phyloP scores from a whole-genome alignment of 768 basidiomycete species.

The Termitomyces titanicus region DNA sequence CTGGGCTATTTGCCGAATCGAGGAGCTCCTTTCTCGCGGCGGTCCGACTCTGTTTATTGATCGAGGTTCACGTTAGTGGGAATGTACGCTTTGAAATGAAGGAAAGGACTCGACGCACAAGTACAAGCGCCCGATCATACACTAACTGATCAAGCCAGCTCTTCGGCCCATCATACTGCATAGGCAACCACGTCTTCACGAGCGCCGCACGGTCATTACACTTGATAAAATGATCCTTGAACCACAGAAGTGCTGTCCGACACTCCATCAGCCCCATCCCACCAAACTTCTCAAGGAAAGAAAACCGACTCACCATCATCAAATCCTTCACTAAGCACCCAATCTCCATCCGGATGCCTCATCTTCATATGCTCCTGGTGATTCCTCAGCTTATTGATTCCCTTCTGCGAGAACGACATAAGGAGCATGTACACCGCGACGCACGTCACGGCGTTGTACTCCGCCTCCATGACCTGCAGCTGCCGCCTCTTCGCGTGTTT shows the following conservation, averaged over 20 bases:
- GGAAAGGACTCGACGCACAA: constrained; percentile 49
- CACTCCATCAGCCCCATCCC: not conserved
- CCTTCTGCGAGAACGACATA: constrained; percentile 91
- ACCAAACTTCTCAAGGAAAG: not conserved
- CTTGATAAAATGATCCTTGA: constrained; percentile 90
- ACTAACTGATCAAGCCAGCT: constrained; percentile 88
- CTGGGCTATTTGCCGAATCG: constrained; percentile 68
- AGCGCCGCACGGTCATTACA: constrained; percentile 89
- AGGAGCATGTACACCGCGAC: constrained; percentile 88
- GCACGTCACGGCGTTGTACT: constrained; percentile 80
- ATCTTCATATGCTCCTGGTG: constrained; percentile 82
- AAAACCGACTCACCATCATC: constrained; percentile 54
- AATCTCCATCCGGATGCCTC: constrained; percentile 71
- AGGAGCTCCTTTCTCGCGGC: constrained; percentile 90
- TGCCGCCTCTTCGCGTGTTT: constrained; percentile 65
- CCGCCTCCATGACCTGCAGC: constrained; percentile 75
- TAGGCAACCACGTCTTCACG: constrained; percentile 85
- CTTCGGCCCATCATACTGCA: constrained; percentile 77
- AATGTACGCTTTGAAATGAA: not conserved
- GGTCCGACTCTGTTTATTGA: constrained; percentile 68
- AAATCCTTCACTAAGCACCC: constrained; percentile 75
- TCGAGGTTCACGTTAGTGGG: not conserved
- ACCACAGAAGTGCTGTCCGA: constrained; percentile 76
- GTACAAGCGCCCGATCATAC: constrained; percentile 84
- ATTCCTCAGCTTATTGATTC: constrained; percentile 77